Percentiles rank a stretch among this genome's conserved stretches.
Evolutionary conservation across 768 basidiomycete genomes (phyloP).

Genomic region (Collybia mongolica): DNA sequence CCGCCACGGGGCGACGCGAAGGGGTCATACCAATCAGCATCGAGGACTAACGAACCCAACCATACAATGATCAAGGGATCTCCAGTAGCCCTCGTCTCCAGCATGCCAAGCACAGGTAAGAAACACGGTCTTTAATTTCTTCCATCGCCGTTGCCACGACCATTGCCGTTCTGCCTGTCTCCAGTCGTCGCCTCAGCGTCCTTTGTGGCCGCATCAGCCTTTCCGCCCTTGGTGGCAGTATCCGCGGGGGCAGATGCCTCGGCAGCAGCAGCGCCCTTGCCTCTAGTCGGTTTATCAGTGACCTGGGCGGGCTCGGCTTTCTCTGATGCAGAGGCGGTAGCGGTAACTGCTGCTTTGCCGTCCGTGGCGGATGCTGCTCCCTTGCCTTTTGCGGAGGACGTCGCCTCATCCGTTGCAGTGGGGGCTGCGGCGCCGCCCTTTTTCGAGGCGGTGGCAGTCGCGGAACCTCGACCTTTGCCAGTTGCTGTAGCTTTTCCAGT

Average conservation of each 20-base stretch:
- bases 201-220: neutral
- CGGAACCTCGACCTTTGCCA: slow-evolving; percentile 7
- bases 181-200: neutral
- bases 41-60: neutral
- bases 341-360: neutral
- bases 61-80: neutral
- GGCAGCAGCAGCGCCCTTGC: neutral
- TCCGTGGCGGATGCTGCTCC: neutral
- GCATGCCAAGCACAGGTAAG: neutral
- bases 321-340: slow-evolving; percentile 3
- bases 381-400: slow-evolving; percentile 6
- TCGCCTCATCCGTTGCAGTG: neutral
- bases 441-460: neutral
- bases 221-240: neutral
- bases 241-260: neutral
- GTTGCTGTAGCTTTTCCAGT: slow-evolving; percentile 5
- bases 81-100: neutral
- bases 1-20: neutral
- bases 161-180: neutral
- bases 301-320: neutral
- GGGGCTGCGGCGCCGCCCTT: neutral
- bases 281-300: neutral
- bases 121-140: neutral
- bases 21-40: neutral
- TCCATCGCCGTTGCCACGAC: neutral